A percentile compares a stretch with the other conserved stretches of the same genome.
Conservation (phyloP, 2,329 filamentous ascomycete species). For the Microsporum ferrugineum region DNA sequence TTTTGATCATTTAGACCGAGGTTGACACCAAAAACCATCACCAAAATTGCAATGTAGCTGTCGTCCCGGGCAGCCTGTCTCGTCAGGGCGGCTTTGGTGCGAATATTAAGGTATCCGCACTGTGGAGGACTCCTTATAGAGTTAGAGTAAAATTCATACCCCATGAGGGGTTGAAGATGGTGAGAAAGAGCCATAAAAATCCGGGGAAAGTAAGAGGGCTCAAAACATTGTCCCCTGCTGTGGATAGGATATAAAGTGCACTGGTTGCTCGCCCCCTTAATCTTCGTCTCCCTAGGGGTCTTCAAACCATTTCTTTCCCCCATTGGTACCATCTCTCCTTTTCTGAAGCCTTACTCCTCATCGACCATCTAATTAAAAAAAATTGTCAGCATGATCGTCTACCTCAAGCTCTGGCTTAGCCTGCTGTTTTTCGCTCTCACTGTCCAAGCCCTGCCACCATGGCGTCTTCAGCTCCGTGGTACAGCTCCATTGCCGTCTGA, state of each 20-base stretch:
- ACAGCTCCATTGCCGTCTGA: slow-evolving; percentile 15
- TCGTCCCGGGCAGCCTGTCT: neutral
- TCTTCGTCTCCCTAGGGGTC: too few relatives aligned
- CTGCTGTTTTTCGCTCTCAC: neutral
- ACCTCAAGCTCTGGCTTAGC: neutral
- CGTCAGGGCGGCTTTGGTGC: neutral
- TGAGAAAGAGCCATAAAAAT: neutral
- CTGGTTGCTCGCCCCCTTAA: neutral
- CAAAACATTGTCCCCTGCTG: neutral
- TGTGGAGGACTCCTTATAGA: neutral
- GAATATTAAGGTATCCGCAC: neutral
- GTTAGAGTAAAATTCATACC: neutral
- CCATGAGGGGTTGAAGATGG: neutral
- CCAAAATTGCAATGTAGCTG: neutral
- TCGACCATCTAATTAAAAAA: neutral
- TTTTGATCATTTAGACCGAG: neutral
- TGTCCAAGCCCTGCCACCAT: slow-evolving; percentile 3
- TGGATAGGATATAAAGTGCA: neutral
- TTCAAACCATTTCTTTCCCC: too few relatives aligned
- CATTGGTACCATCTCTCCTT: neutral
- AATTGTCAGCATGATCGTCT: neutral
- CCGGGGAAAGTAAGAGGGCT: neutral
- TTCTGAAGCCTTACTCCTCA: neutral
- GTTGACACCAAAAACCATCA: neutral
- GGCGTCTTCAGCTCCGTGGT: neutral